phyloP scores from a whole-genome alignment of 495 filamentous ascomycete genomes.

The Haplographium delicatum region DNA sequence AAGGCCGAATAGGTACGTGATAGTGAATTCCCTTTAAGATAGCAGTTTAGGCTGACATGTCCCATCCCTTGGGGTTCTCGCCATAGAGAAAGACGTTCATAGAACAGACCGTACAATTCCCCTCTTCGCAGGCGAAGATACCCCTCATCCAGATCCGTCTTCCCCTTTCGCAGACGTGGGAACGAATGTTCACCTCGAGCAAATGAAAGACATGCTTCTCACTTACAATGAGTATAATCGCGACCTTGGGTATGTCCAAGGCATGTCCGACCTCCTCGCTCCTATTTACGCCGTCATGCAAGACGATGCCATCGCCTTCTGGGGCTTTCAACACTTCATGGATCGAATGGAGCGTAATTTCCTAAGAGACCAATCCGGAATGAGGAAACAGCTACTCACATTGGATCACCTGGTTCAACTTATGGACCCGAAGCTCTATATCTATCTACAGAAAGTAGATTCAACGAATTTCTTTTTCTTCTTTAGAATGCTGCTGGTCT shows the following conservation, averaged over 20 bases:
- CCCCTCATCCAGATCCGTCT: constrained; percentile 94
- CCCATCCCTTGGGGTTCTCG: constrained; percentile 34
- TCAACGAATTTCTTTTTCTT: constrained; percentile 99
- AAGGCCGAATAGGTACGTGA: constrained; percentile 78
- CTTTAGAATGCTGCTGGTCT: constrained; percentile 96
- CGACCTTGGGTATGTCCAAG: constrained; percentile 92
- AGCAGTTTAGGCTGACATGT: constrained; percentile 19
- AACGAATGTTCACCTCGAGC: constrained; percentile 96
- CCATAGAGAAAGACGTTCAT: constrained; percentile 93
- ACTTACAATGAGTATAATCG: constrained; percentile 98
- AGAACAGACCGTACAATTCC: constrained; percentile 90
- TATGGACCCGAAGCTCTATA: constrained; percentile 91
- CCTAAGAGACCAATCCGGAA: constrained; percentile 89
- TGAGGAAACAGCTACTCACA: constrained; percentile 84
- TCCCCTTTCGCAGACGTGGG: constrained; percentile 87
- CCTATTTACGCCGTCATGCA: constrained; percentile 96
- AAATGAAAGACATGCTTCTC: constrained; percentile 98
- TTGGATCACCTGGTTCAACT: constrained; percentile 92
- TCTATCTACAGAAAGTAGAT: constrained; percentile 83
- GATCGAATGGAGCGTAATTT: constrained; percentile 97
- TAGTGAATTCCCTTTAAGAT: constrained; percentile 4
- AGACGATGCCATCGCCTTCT: constrained; percentile 94
- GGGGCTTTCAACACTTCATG: constrained; percentile 96
- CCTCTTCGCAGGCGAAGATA: constrained; percentile 93
- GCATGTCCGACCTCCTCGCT: constrained; percentile 95